These are phyloP conservation scores for Lanzia echinophila DNA, from an alignment of 2,329 filamentous ascomycete genomes.

Conservation along the genomic window DNA sequence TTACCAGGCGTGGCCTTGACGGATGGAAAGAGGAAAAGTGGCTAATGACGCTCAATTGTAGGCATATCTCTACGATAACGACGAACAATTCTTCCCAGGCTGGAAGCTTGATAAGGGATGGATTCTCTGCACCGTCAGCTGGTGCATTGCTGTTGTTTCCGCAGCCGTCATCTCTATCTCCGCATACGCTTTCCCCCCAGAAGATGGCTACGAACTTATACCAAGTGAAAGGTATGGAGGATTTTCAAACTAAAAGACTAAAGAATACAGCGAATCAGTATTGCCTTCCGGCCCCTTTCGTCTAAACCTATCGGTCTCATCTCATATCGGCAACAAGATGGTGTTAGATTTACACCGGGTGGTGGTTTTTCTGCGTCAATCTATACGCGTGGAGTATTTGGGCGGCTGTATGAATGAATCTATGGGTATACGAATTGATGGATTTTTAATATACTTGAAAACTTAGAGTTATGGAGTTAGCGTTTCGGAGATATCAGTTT, in stretches of 20 bases:
- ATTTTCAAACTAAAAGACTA: neutral
- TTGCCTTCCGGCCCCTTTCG: neutral
- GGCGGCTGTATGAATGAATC: constrained; percentile 3
- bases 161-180: constrained; percentile 57
- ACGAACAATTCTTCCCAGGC: constrained; percentile 75
- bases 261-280: neutral
- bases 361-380: neutral
- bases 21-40: neutral
- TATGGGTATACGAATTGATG: constrained; percentile 8
- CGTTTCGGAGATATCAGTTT: too few relatives aligned
- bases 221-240: constrained; percentile 33
- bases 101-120: constrained; percentile 78
- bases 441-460: neutral
- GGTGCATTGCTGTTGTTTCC: constrained; percentile 44
- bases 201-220: constrained; percentile 82
- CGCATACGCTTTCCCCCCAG: constrained; percentile 64
- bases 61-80: constrained; percentile 78
- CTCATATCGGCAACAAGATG: neutral
- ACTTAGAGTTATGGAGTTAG: too few relatives aligned
- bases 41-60: constrained; percentile 32
- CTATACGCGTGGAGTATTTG: neutral
- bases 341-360: neutral
- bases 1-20: too few relatives aligned
- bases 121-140: constrained; percentile 59
- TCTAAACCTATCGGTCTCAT: neutral